Conservation (phyloP, 2,329 filamentous ascomycete genomes). For the Colletotrichum chrysophilum region DNA sequence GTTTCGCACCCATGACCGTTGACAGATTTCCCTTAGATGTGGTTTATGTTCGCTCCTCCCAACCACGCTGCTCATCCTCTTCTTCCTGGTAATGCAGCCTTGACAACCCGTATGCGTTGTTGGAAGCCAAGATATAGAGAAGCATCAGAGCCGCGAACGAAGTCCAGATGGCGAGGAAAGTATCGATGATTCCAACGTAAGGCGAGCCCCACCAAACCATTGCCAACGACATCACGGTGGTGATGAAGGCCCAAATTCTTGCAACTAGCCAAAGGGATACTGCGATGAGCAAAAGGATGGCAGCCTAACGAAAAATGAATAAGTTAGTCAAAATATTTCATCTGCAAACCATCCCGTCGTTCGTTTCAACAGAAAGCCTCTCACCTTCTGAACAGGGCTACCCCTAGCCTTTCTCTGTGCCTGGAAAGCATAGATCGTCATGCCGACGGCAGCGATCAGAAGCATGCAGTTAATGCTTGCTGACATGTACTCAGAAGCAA, state of each 20-base stretch:
- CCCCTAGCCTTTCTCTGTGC: conserved; percentile 1
- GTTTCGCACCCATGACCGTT: fast-evolving
- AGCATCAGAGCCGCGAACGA: conserved; percentile 28
- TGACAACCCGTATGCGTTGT: conserved; percentile 31
- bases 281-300: conserved; percentile 26
- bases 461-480: not conserved
- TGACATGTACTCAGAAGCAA: not conserved
- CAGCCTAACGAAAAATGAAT: conserved; percentile 13
- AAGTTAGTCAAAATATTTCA: not conserved
- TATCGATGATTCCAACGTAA: conserved; percentile 24
- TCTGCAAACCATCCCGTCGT: not conserved
- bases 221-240: not conserved
- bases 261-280: conserved; percentile 29
- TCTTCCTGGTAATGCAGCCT: not conserved
- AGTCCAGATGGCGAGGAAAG: conserved; percentile 28
- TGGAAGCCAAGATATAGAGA: conserved; percentile 30
- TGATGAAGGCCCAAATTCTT: conserved; percentile 26
- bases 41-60: not conserved
- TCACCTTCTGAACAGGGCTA: not conserved
- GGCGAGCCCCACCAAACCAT: not conserved
- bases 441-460: not conserved
- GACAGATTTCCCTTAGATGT: not conserved
- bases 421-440: not conserved
- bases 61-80: not conserved
- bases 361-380: not conserved